Base-by-base conservation (phyloP, 108 stramenopile genomes). In the Cyclotella distinguenda region DNA sequence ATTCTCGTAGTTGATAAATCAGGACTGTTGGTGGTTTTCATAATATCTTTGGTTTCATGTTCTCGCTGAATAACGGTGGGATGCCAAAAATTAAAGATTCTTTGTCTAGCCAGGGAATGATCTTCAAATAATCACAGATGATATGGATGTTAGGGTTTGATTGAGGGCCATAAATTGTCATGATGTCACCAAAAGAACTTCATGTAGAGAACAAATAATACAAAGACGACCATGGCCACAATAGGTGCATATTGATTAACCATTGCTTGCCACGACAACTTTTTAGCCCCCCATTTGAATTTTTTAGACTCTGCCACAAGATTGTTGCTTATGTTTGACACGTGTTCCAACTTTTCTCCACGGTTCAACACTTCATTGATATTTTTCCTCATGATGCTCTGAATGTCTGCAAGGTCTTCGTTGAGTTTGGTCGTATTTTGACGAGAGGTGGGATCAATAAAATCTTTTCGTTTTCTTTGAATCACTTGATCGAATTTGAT, bases 301-400 rank as follows among this genome's bases (percentile, higher is more conserved):
- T 89, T 88, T 60, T 84, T 91, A 36, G 84, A 84, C 67, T 95
- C 86, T 30, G 63, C 64, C 58, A 85, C 81, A 46, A 95, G 72
- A 50, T 89, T 88, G 10, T 81, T 57, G 54, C 83, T 85, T 47
- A 91, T 85, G 26, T 74, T 80, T 15, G 74, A 73, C 18, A 95
- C 91, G 63, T 89, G 76, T 34, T 95, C 94, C 64, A 95, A 55
- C 67, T 89, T 91, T 68, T 95, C 94, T 19, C 94, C 94, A 31
- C 94, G 66, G 69, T 95, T 88, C 63, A 95, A 60, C 15, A 95
- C 85, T 55, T 95, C 91, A 59, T 86, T 80, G 40, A 95, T 95
- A 68, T 97, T 99, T 57, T 90, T 93, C 64, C 83, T 78, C 96
- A 98, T 98, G 60, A 99, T 98, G 52, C 73, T 88, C 63, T 96